Conservation (phyloP, 306 rosid genomes). For the Hippophae tibetana region DNA sequence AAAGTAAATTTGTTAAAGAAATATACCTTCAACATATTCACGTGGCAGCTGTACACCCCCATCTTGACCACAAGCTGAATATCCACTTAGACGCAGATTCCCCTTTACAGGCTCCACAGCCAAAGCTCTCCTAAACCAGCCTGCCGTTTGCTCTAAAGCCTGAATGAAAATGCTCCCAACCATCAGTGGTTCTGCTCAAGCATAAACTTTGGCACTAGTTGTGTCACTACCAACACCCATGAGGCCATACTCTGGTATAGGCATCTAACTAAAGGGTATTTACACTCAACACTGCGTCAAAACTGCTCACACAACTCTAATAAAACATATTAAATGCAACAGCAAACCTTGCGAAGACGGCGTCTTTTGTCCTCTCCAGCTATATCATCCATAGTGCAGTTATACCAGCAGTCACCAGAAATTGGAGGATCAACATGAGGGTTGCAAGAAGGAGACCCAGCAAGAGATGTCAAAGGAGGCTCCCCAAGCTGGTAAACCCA, state of each 20-base stretch:
- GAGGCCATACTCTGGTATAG: not conserved
- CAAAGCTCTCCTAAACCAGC: slow-evolving; percentile 87
- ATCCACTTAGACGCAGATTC: slow-evolving; percentile 87
- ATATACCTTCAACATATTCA: slow-evolving; percentile 80
- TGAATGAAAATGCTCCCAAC: slow-evolving; percentile 25
- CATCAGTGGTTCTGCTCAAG: slow-evolving; percentile 16
- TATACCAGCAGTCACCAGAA: slow-evolving; percentile 95
- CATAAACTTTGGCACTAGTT: not conserved
- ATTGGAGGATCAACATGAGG: slow-evolving; percentile 71
- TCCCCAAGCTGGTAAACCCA: slow-evolving; percentile 67
- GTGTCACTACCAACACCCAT: not conserved
- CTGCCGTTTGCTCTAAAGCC: slow-evolving; percentile 95
- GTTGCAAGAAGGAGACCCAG: slow-evolving; percentile 64
- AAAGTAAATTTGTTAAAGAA: slow-evolving; percentile 4
- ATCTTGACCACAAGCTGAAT: slow-evolving; percentile 98
- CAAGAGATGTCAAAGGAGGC: slow-evolving; percentile 49
- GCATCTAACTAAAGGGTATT: too few species aligned
- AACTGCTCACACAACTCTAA: too few species aligned
- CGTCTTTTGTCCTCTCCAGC: slow-evolving; percentile 74
- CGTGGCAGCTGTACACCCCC: slow-evolving; percentile 97
- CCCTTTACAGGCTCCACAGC: slow-evolving; percentile 97
- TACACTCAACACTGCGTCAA: not conserved
- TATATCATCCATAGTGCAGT: slow-evolving; percentile 86
- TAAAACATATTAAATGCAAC: not conserved
- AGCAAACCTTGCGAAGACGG: slow-evolving; percentile 77